phyloP scores from a whole-genome alignment of 2,329 filamentous ascomycete species.

The Calycina marina region DNA sequence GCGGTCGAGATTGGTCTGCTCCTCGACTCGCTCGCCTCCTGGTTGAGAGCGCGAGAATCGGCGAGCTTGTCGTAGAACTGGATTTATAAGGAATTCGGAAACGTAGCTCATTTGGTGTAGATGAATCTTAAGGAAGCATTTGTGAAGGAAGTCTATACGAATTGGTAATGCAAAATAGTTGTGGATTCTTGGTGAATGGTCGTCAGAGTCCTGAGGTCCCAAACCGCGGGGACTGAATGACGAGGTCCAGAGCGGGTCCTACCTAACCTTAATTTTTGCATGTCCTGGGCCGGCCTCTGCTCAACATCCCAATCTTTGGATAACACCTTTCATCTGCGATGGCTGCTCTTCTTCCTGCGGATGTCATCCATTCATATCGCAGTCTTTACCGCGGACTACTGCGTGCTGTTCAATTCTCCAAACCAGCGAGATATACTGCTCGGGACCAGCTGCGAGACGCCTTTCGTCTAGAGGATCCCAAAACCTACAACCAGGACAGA shows the following conservation, averaged over 20 bases:
- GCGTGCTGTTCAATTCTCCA: slow-evolving; percentile 57
- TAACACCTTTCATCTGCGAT: not conserved
- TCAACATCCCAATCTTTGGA: not conserved
- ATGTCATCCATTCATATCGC: slow-evolving; percentile 53
- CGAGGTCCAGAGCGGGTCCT: no score
- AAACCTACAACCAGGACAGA: slow-evolving; percentile 32
- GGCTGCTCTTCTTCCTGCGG: slow-evolving; percentile 7
- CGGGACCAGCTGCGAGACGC: slow-evolving; percentile 43
- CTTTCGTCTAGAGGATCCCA: slow-evolving; percentile 36
- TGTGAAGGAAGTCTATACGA: no score
- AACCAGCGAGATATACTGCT: slow-evolving; percentile 48
- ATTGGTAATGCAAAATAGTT: no score
- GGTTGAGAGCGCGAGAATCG: slow-evolving; percentile 36
- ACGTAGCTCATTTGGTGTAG: slow-evolving; percentile 42
- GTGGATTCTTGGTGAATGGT: no score
- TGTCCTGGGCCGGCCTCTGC: not conserved
- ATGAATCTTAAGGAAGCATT: no score
- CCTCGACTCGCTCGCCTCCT: slow-evolving; percentile 24
- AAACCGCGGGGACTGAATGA: no score
- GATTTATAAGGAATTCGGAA: slow-evolving; percentile 50
- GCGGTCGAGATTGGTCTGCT: slow-evolving; percentile 6
- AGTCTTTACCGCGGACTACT: slow-evolving; percentile 51
- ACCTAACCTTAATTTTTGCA: no score
- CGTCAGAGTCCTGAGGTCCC: no score
- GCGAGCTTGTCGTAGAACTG: slow-evolving; percentile 50